These are phyloP conservation scores for Backusella psychrophila DNA, from an alignment of 192 early-diverging fungal genomes.

Conservation along the genomic window DNA sequence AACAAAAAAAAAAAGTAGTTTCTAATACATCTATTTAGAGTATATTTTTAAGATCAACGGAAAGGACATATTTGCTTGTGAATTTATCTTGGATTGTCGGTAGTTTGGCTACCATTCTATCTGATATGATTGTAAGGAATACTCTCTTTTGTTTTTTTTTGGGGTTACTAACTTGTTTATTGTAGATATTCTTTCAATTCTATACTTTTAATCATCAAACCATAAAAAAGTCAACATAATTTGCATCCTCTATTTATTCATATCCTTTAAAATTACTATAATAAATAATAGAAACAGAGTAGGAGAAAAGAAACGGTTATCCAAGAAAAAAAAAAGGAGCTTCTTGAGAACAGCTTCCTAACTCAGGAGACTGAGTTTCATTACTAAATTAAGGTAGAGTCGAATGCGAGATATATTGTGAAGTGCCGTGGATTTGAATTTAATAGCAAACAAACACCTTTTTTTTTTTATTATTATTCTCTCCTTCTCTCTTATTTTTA, in stretches of 20 bases:
- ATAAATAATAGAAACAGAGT: not conserved
- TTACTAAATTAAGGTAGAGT: not conserved
- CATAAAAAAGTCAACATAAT: not conserved
- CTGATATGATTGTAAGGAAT: conserved; percentile 60
- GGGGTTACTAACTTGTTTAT: not conserved
- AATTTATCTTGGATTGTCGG: conserved; percentile 77
- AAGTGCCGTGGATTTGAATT: not conserved
- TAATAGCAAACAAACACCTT: too few species aligned
- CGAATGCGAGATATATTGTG: not conserved
- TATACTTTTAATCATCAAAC: not conserved
- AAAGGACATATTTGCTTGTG: conserved; percentile 56
- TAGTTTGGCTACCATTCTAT: conserved; percentile 62
- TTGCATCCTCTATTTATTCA: not conserved
- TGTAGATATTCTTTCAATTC: not conserved
- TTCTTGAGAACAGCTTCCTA: not conserved
- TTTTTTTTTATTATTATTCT: too few species aligned
- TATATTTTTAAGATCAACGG: conserved; percentile 70
- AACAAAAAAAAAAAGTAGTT: too few species aligned
- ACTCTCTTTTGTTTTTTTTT: not conserved
- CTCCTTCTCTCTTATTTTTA: too few species aligned
- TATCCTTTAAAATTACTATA: not conserved
- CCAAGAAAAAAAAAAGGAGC: not conserved
- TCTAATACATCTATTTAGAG: conserved; percentile 27
- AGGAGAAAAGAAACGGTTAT: not conserved
- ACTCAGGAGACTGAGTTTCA: not conserved